Conservation (phyloP, 768 basidiomycete genomes). For the Xerocomus spinulosus region DNA sequence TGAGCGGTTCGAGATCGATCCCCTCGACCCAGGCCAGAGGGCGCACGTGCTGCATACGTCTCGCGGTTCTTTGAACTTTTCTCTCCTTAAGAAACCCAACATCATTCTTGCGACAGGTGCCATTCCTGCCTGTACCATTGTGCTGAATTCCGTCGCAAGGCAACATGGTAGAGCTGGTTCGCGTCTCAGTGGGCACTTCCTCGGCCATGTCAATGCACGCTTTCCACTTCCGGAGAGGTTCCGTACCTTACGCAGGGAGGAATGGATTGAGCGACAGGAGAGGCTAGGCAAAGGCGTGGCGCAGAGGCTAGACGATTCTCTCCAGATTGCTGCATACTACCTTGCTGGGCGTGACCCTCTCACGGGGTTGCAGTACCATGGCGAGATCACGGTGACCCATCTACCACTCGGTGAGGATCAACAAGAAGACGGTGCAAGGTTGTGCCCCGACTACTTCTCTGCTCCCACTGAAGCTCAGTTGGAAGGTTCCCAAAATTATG, state of each 20-base stretch:
- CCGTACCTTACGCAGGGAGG: background rate
- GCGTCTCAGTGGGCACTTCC: constrained; percentile 16
- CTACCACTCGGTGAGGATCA: constrained; percentile 8
- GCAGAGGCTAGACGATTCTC: background rate
- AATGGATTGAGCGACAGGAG: background rate
- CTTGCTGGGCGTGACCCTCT: constrained; percentile 4
- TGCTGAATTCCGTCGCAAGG: constrained; percentile 13
- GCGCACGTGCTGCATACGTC: constrained; percentile 13
- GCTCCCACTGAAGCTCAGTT: constrained; percentile 12
- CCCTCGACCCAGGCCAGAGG: constrained; percentile 1
- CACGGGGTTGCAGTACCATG: constrained; percentile 6
- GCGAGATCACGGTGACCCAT: constrained; percentile 9
- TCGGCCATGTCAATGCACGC: constrained; percentile 5
- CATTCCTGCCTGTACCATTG: constrained; percentile 17
- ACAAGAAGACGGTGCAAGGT: constrained; percentile 11
- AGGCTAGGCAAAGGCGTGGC: background rate
- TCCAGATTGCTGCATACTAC: constrained; percentile 6
- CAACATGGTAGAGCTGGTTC: constrained; percentile 13
- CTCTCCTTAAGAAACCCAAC: constrained; percentile 8
- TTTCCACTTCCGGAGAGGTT: constrained; percentile 3
- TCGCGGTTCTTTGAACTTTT: constrained; percentile 12
- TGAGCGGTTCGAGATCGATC: constrained; percentile 12
- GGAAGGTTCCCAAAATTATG: constrained; percentile 2
- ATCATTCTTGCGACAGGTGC: constrained; percentile 20
- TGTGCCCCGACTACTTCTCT: constrained; percentile 16